Conservation (phyloP, 2,329 filamentous ascomycete genomes). For the Aspergillus luchuensis region DNA sequence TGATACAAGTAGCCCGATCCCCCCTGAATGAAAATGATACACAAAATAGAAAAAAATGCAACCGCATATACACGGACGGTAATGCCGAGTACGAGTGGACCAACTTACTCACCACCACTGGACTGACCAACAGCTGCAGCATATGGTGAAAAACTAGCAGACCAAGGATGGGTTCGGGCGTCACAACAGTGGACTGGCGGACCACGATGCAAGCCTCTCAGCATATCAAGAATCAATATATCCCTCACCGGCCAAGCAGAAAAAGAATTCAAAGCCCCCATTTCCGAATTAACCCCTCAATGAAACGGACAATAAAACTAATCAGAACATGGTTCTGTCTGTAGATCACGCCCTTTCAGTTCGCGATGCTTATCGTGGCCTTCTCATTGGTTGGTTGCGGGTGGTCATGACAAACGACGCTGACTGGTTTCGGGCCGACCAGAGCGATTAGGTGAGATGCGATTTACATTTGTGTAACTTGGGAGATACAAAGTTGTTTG, state of each 20-base stretch:
- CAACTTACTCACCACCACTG: neutral
- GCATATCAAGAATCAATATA: neutral
- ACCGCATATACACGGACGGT: neutral
- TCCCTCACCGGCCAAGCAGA: slow-evolving; percentile 1
- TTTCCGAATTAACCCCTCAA: slow-evolving; percentile 2
- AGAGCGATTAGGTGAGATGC: neutral
- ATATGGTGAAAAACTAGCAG: neutral
- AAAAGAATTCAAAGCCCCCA: neutral
- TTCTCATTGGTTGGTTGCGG: slow-evolving; percentile 27
- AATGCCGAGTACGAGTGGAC: neutral
- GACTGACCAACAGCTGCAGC: neutral
- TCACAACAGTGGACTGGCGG: neutral
- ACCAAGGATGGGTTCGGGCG: neutral
- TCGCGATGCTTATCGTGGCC: slow-evolving; percentile 30
- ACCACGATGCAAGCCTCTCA: slow-evolving; percentile 2
- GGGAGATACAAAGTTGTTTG: no score
- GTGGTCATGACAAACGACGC: slow-evolving; percentile 35
- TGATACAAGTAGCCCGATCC: neutral
- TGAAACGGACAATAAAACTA: slow-evolving; percentile 4
- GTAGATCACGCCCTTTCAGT: neutral
- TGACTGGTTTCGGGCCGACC: slow-evolving; percentile 30
- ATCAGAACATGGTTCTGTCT: slow-evolving; percentile 2
- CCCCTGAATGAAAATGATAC: neutral
- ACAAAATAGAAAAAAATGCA: neutral
- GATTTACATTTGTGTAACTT: no score